Evolutionary conservation across 2,329 filamentous ascomycete species (phyloP).

Genomic region (Aphanoascus verrucosus): DNA sequence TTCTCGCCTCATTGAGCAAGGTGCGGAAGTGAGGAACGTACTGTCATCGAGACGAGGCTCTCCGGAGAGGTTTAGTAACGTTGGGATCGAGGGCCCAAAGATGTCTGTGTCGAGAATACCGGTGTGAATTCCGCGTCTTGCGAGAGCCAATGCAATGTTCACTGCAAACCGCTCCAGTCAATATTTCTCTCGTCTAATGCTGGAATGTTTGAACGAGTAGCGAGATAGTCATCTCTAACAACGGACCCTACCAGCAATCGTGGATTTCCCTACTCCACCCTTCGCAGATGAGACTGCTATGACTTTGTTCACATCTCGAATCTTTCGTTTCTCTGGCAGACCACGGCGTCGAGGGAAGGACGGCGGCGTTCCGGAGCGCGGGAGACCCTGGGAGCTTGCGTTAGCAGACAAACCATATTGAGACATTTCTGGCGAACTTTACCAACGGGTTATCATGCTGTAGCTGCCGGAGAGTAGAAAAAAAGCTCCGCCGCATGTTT

Average conservation of each 20-base stretch:
- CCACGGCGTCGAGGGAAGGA: slow-evolving; percentile 65
- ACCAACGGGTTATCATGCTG: slow-evolving; percentile 85
- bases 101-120: slow-evolving; percentile 94
- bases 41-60: slow-evolving; percentile 66
- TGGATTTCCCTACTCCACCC: slow-evolving; percentile 96
- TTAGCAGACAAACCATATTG: neutral
- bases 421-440: slow-evolving; percentile 17
- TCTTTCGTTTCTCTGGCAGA: slow-evolving; percentile 67
- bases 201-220: neutral
- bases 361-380: slow-evolving; percentile 59
- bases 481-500: slow-evolving; percentile 37
- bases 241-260: slow-evolving; percentile 57
- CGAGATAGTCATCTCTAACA: neutral
- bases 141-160: slow-evolving; percentile 80
- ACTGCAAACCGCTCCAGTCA: slow-evolving; percentile 25
- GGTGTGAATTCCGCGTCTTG: slow-evolving; percentile 65
- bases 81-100: slow-evolving; percentile 91
- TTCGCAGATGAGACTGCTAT: slow-evolving; percentile 96
- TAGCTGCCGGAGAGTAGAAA: slow-evolving; percentile 46
- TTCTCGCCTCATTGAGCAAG: neutral
- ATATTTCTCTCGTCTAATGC: too few relatives aligned
- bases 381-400: slow-evolving; percentile 54
- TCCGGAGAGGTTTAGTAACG: slow-evolving; percentile 68
- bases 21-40: slow-evolving; percentile 34
- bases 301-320: slow-evolving; percentile 78